Conservation (phyloP, 1,284 basidiomycete species). For the Ceraceosorus guamensis region DNA sequence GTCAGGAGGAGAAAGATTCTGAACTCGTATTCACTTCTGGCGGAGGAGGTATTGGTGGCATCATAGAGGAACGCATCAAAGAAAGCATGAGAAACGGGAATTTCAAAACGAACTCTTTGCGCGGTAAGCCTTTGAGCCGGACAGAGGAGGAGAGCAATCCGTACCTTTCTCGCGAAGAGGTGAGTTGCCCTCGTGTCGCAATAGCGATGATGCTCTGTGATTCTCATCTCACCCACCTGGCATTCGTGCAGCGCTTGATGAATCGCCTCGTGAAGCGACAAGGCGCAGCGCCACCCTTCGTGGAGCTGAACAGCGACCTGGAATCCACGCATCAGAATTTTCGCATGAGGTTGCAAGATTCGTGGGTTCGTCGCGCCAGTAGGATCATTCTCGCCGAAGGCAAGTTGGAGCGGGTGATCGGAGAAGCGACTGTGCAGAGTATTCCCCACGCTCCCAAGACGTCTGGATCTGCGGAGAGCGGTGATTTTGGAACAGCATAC, state of each 20-base stretch:
- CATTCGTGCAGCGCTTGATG: slow-evolving; percentile 72
- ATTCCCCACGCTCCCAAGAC: no score
- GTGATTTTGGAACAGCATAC: no score
- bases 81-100: slow-evolving; percentile 63
- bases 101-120: slow-evolving; percentile 66
- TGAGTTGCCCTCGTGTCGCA: slow-evolving; percentile 4
- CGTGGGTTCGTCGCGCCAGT: slow-evolving; percentile 62
- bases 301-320: slow-evolving; percentile 68
- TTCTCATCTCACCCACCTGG: not conserved
- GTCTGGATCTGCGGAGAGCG: no score
- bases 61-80: slow-evolving; percentile 50
- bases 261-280: slow-evolving; percentile 79
- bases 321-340: slow-evolving; percentile 60
- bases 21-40: slow-evolving; percentile 4
- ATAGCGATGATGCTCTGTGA: slow-evolving; percentile 1
- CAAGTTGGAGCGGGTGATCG: not conserved
- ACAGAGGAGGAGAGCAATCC: slow-evolving; percentile 68
- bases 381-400: slow-evolving; percentile 52
- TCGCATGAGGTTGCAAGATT: slow-evolving; percentile 57
- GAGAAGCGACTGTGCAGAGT: not conserved
- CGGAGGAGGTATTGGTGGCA: slow-evolving; percentile 30
- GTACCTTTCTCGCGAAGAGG: slow-evolving; percentile 49
- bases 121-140: slow-evolving; percentile 63
- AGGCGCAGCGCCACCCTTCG: slow-evolving; percentile 81
- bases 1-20: not conserved